Base-by-base conservation (phyloP, 768 basidiomycete genomes). In the Lactarius deliciosus region DNA sequence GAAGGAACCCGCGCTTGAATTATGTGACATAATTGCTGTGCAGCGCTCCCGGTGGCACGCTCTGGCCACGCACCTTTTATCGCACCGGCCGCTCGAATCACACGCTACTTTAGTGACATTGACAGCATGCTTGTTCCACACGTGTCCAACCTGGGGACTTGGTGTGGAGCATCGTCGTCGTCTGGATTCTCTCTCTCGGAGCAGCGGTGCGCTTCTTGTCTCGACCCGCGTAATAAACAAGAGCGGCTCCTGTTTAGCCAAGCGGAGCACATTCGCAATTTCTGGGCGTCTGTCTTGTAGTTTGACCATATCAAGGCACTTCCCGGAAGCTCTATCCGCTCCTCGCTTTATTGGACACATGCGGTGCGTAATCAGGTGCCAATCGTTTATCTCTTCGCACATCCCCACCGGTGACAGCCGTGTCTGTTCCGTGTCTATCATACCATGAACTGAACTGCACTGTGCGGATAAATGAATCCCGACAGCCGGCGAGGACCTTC, bases 1-100 rank as follows among this genome's bases (percentile, higher is more conserved):
- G 32, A 40, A 40, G 36, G 38, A 50, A 38, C 25, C 11, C 20
- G 53, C 30, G 28, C 55, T 55, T 22, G 36, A n/a, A 38, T 28
- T 13, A 8, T 15, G 28, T 68, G 40, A 64, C 66, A 68, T 66
- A 66, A 60, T 8, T 36, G 62, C 62, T 56, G 62, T 68, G 66
- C 65, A 57, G 13, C 36, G 18, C 53, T 5, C 11, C 11, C 20
- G 0, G 13, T 36, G 34, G 3, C 65, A 61, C 55, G 65, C 65
- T 34, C 15, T 20, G 10, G 45, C 65, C 55, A 56, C 30, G 47
- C 65, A n/a, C 41, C 28, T 40, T 43, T 15, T 6, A n/a, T n/a
- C n/a, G 8, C 8, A 0, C 60, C 45, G 45, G 47, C n/a, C 15
- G n/a, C 10, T 34, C 36, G 4, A 38, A 7, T 9, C 20, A 50